Evolutionary conservation across 352 stramenopile genomes (phyloP).

Genomic region (Bremia lactucae): DNA sequence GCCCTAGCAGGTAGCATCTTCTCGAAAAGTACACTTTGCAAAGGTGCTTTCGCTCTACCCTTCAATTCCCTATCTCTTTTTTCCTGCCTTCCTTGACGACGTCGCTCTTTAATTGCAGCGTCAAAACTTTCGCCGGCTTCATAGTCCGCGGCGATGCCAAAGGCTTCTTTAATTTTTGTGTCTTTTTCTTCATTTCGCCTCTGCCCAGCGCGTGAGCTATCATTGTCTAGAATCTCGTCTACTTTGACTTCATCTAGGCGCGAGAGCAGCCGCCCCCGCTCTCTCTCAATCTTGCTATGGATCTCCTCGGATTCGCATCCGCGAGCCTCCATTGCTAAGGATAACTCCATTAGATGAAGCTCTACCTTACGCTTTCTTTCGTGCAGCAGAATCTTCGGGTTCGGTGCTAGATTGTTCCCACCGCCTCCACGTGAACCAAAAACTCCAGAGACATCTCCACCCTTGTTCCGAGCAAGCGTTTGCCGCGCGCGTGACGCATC

Average conservation of each 20-base stretch:
- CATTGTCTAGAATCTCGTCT: slow-evolving; percentile 10
- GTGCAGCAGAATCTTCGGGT: slow-evolving; percentile 74
- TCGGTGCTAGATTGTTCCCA: slow-evolving; percentile 24
- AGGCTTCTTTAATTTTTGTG: slow-evolving; percentile 50
- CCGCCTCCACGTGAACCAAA: slow-evolving; percentile 10
- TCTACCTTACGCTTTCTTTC: slow-evolving; percentile 74
- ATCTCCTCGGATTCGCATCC: slow-evolving; percentile 62
- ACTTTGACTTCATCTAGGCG: slow-evolving; percentile 9
- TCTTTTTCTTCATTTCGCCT: slow-evolving; percentile 63
- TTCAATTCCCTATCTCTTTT: slow-evolving; percentile 36
- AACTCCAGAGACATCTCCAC: slow-evolving; percentile 5
- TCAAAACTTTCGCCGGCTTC: slow-evolving; percentile 72
- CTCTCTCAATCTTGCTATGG: slow-evolving; percentile 40
- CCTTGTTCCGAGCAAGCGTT: slow-evolving; percentile 38
- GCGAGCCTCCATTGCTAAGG: slow-evolving; percentile 66
- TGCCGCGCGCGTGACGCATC: slow-evolving; percentile 56
- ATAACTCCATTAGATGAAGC: slow-evolving; percentile 68
- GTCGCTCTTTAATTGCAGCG: slow-evolving; percentile 53
- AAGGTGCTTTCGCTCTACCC: slow-evolving; percentile 32
- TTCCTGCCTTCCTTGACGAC: slow-evolving; percentile 37
- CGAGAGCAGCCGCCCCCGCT: slow-evolving; percentile 45
- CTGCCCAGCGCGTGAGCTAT: slow-evolving; percentile 44
- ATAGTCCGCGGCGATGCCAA: slow-evolving; percentile 63
- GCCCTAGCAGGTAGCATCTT: slow-evolving; percentile 16
- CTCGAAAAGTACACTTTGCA: slow-evolving; percentile 28